Evolutionary conservation across 106 monocot species (phyloP), one percentile per base, ranked within the genome.

Genomic region (Acanthochlamys bracteata): DNA sequence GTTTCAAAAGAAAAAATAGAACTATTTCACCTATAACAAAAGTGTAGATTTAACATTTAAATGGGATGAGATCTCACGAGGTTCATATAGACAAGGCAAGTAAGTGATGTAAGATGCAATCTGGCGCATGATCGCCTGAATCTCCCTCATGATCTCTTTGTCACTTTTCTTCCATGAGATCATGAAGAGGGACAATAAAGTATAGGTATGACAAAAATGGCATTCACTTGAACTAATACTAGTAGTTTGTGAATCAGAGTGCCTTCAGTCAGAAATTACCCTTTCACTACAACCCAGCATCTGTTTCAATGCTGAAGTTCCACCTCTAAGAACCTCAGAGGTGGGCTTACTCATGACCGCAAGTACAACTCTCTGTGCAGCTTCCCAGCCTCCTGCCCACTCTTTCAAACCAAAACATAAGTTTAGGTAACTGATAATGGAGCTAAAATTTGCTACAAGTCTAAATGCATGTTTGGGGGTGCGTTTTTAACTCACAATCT

Each of bases 71-170:
- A 14, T 49, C 14, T 75, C 81, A 98, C 96, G 91, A 17, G 78
- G 69, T 81, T 98, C 91, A 24, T 98, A 91, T 20, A 98, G 87
- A 53, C 96, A 98, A 60, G 96, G 96, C 41, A 98, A 65, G 80
- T 98, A 98, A 53, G 91, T 98, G 61, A 98, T 85, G 76, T 78
- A 88, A 57, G 96, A 98, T 46, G 91, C 91, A 24, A 98, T 77
- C 59, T 98, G 96, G 24, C 96, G 80, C 96, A 98, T 98, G 66
- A 98, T 98, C 10, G 91, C 96, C 68, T 98, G 96, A 21, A 98
- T 98, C 70, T 98, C 96, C 68, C 96, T 82, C 96, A 98, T 98
- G 39, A 98, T 98, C 55, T 98, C 96, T 67, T 91, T 98, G 67
- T 98, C 96, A 23, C 83, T 88, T 74, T 98, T 98, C 68, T 98